Percentiles rank a stretch among this genome's conserved stretches.
These are phyloP conservation scores for Rhazya stricta DNA, from an alignment of 257 asterid genomes.

Conservation along the genomic window DNA sequence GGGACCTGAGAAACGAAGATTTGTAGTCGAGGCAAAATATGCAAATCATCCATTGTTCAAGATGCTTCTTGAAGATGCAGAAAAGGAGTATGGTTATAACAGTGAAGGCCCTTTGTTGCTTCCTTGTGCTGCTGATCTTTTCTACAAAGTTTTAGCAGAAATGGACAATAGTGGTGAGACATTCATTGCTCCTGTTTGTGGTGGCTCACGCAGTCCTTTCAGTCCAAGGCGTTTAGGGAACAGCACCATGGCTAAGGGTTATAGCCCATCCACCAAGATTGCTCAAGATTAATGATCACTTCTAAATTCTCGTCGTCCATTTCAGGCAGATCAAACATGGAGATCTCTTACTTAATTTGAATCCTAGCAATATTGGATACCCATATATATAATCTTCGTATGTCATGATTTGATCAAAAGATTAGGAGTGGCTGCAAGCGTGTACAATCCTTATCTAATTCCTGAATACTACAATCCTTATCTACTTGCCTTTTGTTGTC, in stretches of 20 bases:
- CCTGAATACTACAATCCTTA: too few species aligned
- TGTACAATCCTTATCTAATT: too few species aligned
- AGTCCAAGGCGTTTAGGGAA: constrained; percentile 18
- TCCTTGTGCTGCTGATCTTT: constrained; percentile 55
- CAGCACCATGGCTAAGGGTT: constrained; percentile 6
- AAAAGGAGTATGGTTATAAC: constrained; percentile 51
- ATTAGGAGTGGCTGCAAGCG: neutral
- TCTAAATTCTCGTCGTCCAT: neutral
- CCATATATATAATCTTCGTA: too few species aligned
- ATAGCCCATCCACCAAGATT: constrained; percentile 16
- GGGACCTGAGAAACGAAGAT: constrained; percentile 46
- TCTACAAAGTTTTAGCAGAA: constrained; percentile 42
- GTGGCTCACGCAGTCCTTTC: constrained; percentile 25
- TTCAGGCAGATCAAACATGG: neutral
- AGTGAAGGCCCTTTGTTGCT: constrained; percentile 50
- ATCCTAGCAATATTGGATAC: too few species aligned
- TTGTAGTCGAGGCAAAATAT: constrained; percentile 38
- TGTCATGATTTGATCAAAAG: neutral
- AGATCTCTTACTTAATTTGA: too few species aligned
- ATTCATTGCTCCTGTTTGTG: neutral
- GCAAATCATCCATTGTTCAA: constrained; percentile 57
- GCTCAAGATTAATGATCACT: constrained; percentile 17
- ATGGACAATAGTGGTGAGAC: constrained; percentile 29
- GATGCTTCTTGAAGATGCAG: constrained; percentile 66
- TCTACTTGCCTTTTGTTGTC: too few species aligned